Percentiles rank a stretch among this genome's conserved stretches.
These are phyloP conservation scores for Cornus controversa DNA, from an alignment of 148 eudicot genomes.

Conservation along the genomic window DNA sequence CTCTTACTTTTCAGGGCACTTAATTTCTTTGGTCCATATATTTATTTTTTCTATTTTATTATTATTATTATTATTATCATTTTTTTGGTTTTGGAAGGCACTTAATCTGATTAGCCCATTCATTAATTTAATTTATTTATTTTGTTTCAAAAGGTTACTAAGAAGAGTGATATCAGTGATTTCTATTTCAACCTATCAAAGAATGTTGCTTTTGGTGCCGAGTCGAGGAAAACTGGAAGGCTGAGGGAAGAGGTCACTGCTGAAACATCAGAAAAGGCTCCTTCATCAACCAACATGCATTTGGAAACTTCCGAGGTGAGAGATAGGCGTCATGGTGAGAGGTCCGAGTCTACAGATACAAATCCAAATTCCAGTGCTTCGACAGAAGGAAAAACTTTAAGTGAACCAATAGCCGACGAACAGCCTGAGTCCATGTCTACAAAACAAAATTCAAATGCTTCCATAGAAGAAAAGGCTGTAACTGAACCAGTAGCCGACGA, in stretches of 20 bases:
- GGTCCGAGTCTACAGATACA: constrained; percentile 17
- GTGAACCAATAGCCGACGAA: background rate
- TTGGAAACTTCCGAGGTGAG: constrained; percentile 22
- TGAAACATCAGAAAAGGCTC: constrained; percentile 23
- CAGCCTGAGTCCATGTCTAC: constrained; percentile 16
- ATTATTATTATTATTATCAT: too few relatives aligned
- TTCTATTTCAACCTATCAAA: constrained; percentile 83
- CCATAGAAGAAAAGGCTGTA: constrained; percentile 14
- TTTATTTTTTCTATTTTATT: too few relatives aligned
- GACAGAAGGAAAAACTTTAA: constrained; percentile 6
- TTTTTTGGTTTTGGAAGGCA: background rate
- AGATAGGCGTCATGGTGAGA: constrained; percentile 24
- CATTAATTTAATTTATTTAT: background rate
- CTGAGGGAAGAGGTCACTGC: constrained; percentile 25
- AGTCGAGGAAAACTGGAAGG: constrained; percentile 23
- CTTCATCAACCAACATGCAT: constrained; percentile 24
- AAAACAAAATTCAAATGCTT: constrained; percentile 20
- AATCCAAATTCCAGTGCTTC: constrained; percentile 24
- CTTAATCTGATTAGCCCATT: background rate
- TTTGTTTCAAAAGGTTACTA: constrained; percentile 58
- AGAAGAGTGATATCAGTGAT: constrained; percentile 73
- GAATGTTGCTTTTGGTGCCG: constrained; percentile 76
- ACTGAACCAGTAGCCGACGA: constrained; percentile 21
- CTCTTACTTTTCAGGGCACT: background rate
- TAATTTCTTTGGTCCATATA: background rate